phyloP scores from a whole-genome alignment of 2,329 filamentous ascomycete species.

The Calonectria pseudoreteaudii region DNA sequence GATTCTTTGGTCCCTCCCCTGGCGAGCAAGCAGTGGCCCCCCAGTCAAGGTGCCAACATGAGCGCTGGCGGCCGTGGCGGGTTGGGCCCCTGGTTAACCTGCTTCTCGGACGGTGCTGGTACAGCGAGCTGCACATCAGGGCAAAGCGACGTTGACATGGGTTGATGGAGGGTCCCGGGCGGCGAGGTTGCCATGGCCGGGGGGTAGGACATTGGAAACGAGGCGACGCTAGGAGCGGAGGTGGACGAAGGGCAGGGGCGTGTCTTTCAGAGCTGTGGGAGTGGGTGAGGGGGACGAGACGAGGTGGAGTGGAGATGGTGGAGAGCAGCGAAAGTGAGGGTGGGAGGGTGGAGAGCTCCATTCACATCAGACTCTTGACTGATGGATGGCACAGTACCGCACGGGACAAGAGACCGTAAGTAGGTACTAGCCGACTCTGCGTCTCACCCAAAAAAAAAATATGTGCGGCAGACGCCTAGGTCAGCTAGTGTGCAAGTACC shows the following conservation, averaged over 20 bases:
- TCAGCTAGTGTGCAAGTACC: conserved; percentile 14
- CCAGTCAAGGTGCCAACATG: conserved; percentile 7
- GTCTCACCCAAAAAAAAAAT: conserved; percentile 6
- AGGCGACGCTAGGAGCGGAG: conserved; percentile 38
- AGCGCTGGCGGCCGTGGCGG: conserved; percentile 16
- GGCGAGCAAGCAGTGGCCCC: conserved; percentile 6
- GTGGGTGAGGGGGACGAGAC: conserved; percentile 12
- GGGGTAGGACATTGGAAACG: conserved; percentile 25
- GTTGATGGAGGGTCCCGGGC: conserved; percentile 12
- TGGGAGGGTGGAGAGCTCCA: conserved; percentile 31
- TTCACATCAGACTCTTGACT: conserved; percentile 16
- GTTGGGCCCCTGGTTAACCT: conserved; percentile 10
- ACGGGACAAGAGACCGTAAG: not conserved
- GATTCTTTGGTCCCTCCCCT: conserved; percentile 19
- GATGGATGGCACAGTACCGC: conserved; percentile 8
- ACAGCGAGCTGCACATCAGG: conserved; percentile 27
- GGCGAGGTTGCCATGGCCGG: conserved; percentile 11
- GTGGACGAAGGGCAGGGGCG: conserved; percentile 16
- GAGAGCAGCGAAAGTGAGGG: conserved; percentile 29
- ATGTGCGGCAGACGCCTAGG: not conserved
- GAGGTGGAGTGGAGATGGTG: conserved; percentile 17
- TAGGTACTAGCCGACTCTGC: conserved; percentile 1
- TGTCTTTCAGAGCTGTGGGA: conserved; percentile 14
- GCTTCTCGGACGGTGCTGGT: conserved; percentile 10
- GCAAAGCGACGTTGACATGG: conserved; percentile 20